Evolutionary conservation across 2,329 filamentous ascomycete genomes (phyloP), one percentile per base, ranked within the genome.

Genomic region (Exserohilum turcica): DNA sequence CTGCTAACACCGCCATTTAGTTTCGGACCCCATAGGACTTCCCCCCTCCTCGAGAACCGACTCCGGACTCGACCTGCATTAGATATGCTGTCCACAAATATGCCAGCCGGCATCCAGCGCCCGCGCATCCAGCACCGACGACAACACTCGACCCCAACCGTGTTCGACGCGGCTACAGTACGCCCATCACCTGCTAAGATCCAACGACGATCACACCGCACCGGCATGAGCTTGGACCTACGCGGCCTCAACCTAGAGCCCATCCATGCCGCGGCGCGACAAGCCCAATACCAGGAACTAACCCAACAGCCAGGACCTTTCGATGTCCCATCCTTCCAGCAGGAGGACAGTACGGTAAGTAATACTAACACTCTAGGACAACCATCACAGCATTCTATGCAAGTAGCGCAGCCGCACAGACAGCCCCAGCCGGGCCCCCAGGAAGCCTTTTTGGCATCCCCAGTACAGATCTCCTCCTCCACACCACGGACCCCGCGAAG

Each of bases 321-420:
- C 52, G 58, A 67, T 49, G 66, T 59, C 59, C 63, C 61, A 63
- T 61, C 65, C 63, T 68, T 67, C 68, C 60, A 77, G 70, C 81
- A 82, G 77, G 80, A 82, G 64, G 79, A 80, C 67, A 73, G 68
- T 64, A 77, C 75, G 70, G 77, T 81, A 80, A 82, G 79, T 79
- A 81, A 74, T 75, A 82, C 80, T 83, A 83, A 83, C 80, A 50
- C 50, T 54, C 70, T 75, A 81, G 80, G 80, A 82, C 77, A 79
- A 78, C 80, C 78, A 76, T 76, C 83, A 79, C 89, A 92, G 84
- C 88, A 91, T 84, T 83, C 86, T 79, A 84, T 91, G 87, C 89
- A 88, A 88, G 89, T 90, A 90, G 84, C 88, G 86, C 91, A 93
- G 85, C 86, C 90, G 87, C 90, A 92, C 82, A 86, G 85, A 84